These are phyloP conservation scores for Vitis amurensis DNA, from an alignment of 164 flowering plant species.

Conservation along the genomic window DNA sequence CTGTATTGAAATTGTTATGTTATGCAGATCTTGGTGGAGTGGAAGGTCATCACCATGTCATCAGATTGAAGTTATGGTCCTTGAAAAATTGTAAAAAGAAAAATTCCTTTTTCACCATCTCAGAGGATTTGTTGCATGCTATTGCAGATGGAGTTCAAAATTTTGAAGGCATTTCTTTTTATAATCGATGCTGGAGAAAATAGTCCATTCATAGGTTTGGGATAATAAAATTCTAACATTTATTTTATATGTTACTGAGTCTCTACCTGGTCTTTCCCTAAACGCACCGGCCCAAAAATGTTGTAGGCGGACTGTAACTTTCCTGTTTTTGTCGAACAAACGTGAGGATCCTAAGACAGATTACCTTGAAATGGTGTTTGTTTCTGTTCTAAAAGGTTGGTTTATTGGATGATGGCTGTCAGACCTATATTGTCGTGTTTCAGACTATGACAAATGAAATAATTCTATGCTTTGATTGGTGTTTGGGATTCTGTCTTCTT, in stretches of 20 bases:
- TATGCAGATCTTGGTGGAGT: neutral
- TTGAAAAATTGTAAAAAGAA: neutral
- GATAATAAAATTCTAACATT: neutral
- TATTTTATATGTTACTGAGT: neutral
- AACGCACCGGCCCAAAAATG: neutral
- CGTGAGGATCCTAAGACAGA: neutral
- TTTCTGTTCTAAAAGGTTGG: too few relatives aligned
- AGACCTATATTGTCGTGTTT: too few relatives aligned
- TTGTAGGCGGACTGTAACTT: neutral
- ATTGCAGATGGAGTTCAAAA: neutral
- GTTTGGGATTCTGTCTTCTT: too few relatives aligned
- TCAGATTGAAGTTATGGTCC: neutral
- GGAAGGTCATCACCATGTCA: neutral
- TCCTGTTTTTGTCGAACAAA: too few relatives aligned
- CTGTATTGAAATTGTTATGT: neutral
- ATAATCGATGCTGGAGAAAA: neutral
- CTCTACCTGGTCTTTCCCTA: neutral
- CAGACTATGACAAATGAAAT: too few relatives aligned
- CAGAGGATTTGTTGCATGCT: neutral
- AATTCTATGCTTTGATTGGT: too few relatives aligned
- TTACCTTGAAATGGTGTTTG: neutral
- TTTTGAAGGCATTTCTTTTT: neutral
- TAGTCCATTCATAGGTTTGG: neutral
- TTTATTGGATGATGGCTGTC: too few relatives aligned
- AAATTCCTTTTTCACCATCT: neutral